Evolutionary conservation across 108 stramenopile genomes (phyloP).

Genomic region (Cyclotella cryptica): DNA sequence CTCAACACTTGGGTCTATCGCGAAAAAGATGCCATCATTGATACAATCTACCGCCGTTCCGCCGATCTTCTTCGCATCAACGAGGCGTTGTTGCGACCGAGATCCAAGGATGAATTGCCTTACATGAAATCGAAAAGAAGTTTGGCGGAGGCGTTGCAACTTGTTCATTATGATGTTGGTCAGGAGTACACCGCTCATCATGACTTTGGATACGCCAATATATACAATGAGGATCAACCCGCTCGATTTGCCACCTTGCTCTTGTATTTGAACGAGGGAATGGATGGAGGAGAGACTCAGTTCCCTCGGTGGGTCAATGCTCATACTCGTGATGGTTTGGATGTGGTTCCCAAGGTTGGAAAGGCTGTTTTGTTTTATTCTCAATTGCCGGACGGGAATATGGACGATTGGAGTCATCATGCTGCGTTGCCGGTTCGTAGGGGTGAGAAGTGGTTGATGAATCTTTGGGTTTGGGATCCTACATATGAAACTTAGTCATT

Average conservation of each 20-base stretch:
- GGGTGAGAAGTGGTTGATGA: constrained; percentile 86
- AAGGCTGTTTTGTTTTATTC: constrained; percentile 91
- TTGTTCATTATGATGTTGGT: constrained; percentile 82
- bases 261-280: constrained; percentile 83
- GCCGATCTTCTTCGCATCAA: constrained; percentile 89
- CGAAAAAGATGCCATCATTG: constrained; percentile 68
- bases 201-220: constrained; percentile 78
- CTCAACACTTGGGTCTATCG: constrained; percentile 87
- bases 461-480: constrained; percentile 72
- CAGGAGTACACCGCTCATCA: constrained; percentile 94
- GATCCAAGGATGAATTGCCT: constrained; percentile 61
- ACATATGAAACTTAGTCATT: constrained; percentile 1
- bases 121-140: constrained; percentile 49
- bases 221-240: constrained; percentile 60
- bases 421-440: constrained; percentile 75
- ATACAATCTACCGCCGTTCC: constrained; percentile 88
- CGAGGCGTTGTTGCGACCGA: constrained; percentile 69
- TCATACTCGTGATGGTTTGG: constrained; percentile 66
- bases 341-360: constrained; percentile 67
- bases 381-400: constrained; percentile 92
- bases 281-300: constrained; percentile 78
- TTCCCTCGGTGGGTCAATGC: constrained; percentile 88
- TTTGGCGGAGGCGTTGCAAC: constrained; percentile 83
- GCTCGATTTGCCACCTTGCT: constrained; percentile 83
- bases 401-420: constrained; percentile 88